These are phyloP conservation scores for Boechera retrofracta DNA, from an alignment of 345 rosid genomes.

Conservation along the genomic window DNA sequence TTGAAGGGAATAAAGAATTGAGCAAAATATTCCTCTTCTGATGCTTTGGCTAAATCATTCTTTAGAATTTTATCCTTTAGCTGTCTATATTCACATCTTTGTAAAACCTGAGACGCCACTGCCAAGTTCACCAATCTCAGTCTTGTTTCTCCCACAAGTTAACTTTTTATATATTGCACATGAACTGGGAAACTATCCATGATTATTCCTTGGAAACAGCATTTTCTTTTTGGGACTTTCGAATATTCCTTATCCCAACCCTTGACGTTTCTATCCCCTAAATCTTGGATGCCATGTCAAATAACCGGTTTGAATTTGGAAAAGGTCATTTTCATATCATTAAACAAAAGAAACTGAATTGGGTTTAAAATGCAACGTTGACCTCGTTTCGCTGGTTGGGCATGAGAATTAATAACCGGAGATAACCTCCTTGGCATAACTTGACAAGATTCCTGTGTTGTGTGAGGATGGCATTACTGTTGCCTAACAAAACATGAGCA, in stretches of 20 bases:
- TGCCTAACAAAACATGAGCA: slow-evolving; percentile 64
- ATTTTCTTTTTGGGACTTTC: not conserved
- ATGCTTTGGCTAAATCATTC: slow-evolving; percentile 15
- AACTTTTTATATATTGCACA: not conserved
- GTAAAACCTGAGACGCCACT: slow-evolving; percentile 29
- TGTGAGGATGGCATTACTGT: slow-evolving; percentile 58
- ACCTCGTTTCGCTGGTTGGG: slow-evolving; percentile 51
- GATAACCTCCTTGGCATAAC: slow-evolving; percentile 64
- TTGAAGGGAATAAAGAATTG: slow-evolving; percentile 13
- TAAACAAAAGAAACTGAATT: not conserved
- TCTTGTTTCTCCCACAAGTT: slow-evolving; percentile 31
- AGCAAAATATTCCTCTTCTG: slow-evolving; percentile 28
- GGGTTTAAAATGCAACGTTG: slow-evolving; percentile 20
- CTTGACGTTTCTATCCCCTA: not conserved
- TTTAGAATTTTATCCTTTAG: slow-evolving; percentile 6
- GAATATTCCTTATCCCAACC: slow-evolving; percentile 37
- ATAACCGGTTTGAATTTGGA: not conserved
- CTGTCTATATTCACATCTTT: not conserved
- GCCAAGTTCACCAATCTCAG: slow-evolving; percentile 18
- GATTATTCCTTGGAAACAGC: slow-evolving; percentile 1
- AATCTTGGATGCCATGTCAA: slow-evolving; percentile 1
- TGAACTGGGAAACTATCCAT: not conserved
- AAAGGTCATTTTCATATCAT: not conserved
- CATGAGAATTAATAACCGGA: slow-evolving; percentile 72
- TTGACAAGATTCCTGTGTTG: slow-evolving; percentile 61